phyloP scores from a whole-genome alignment of 1,284 basidiomycete genomes.

The Sporisorium iseilematis-ciliati region DNA sequence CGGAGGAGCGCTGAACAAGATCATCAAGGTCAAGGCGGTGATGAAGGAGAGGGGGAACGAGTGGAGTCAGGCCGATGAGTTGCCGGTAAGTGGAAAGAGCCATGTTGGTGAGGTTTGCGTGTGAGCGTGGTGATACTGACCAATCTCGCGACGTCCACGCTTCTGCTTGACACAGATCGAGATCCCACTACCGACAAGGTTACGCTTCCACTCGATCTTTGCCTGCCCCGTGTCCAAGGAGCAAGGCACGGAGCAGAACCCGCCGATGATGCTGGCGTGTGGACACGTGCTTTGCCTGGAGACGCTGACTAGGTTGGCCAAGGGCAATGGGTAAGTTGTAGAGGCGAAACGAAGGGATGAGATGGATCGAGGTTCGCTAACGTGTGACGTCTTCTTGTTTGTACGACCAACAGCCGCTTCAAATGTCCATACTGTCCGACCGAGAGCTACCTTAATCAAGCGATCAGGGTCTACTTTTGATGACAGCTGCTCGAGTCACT shows the following conservation, averaged over 20 bases:
- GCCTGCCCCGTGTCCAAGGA: conserved; percentile 98
- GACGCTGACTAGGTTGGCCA: conserved; percentile 70
- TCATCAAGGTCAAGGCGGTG: conserved; percentile 90
- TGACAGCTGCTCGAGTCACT: background rate
- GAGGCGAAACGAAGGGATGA: background rate
- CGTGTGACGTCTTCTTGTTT: background rate
- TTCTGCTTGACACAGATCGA: conserved; percentile 78
- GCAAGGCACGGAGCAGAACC: conserved; percentile 90
- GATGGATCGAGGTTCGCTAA: background rate
- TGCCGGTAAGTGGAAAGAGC: conserved; percentile 77
- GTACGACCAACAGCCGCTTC: conserved; percentile 34
- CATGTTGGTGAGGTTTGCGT: background rate
- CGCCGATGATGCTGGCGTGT: conserved; percentile 96
- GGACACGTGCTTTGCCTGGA: conserved; percentile 76
- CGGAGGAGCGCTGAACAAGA: conserved; percentile 85
- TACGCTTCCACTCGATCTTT: conserved; percentile 92
- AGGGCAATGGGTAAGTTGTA: conserved; percentile 79
- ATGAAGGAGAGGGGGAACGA: conserved; percentile 91
- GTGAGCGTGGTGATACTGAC: background rate
- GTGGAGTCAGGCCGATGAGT: conserved; percentile 88
- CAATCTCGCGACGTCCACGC: background rate
- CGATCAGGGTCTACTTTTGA: conserved; percentile 63
- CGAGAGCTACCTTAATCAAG: conserved; percentile 57
- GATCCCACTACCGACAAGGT: conserved; percentile 83
- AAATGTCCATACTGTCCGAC: conserved; percentile 68